A percentile compares a stretch with the other conserved stretches of the same genome.
These are phyloP conservation scores for Coemansia sp. DNA, from an alignment of 192 early-diverging fungal species.

Conservation along the genomic window DNA sequence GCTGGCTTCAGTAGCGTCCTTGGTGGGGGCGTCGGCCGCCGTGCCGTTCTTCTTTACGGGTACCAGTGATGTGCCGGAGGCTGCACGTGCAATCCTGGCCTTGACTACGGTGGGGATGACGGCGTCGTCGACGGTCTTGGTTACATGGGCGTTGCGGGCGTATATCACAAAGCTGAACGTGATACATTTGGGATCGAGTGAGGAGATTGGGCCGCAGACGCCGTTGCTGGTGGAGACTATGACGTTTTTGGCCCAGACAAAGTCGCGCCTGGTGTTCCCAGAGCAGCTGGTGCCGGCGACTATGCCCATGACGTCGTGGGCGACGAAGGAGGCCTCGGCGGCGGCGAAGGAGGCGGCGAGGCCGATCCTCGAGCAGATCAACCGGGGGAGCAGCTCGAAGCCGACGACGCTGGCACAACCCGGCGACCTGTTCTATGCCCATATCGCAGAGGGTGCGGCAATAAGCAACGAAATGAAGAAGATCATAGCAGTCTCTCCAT, in stretches of 20 bases:
- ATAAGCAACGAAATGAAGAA: slow-evolving; percentile 18
- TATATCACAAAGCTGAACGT: slow-evolving; percentile 21
- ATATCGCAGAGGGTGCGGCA: slow-evolving; percentile 26
- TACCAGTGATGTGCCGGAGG: slow-evolving; percentile 32
- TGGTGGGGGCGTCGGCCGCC: slow-evolving; percentile 33
- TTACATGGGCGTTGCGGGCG: slow-evolving; percentile 31
- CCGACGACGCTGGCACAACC: slow-evolving; percentile 11
- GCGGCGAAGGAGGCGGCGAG: neutral
- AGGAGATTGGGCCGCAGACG: slow-evolving; percentile 1
- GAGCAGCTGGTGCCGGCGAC: slow-evolving; percentile 21
- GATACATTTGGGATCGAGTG: neutral
- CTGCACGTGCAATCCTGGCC: slow-evolving; percentile 35
- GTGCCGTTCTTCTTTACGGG: slow-evolving; percentile 40
- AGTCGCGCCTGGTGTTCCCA: slow-evolving; percentile 26
- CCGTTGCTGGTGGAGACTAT: slow-evolving; percentile 36
- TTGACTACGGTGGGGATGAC: slow-evolving; percentile 40
- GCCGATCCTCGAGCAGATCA: slow-evolving; percentile 19
- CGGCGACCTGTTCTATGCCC: slow-evolving; percentile 35
- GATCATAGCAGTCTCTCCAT: slow-evolving; percentile 18
- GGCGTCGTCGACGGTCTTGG: slow-evolving; percentile 28
- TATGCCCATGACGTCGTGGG: slow-evolving; percentile 36
- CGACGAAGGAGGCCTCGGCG: neutral
- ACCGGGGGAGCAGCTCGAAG: slow-evolving; percentile 2
- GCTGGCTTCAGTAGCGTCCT: slow-evolving; percentile 33
- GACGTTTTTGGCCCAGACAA: slow-evolving; percentile 23